Conservation (phyloP, 202 grass and related monocot genomes). For the Elaeis oleifera region DNA sequence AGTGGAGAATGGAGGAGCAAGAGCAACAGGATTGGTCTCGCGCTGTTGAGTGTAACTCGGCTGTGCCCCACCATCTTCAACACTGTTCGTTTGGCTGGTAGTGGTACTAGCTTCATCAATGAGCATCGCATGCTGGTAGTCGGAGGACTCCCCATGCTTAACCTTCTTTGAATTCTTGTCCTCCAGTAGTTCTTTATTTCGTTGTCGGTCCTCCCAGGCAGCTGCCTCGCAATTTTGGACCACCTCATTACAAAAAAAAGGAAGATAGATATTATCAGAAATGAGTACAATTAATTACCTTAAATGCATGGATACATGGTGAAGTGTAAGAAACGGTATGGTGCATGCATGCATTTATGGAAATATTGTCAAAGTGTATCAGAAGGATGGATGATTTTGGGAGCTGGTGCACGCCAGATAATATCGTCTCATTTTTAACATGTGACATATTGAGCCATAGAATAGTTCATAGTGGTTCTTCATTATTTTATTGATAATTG, state of each 20-base stretch:
- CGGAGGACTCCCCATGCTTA: background rate
- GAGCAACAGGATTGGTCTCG: background rate
- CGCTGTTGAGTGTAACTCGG: conserved; percentile 7
- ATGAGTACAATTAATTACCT: background rate
- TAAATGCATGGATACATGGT: background rate
- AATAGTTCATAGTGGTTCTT: too few relatives aligned
- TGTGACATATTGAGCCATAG: too few relatives aligned
- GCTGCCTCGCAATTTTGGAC: conserved; percentile 57
- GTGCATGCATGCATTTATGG: too few relatives aligned
- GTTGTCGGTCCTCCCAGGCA: conserved; percentile 53
- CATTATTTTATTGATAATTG: too few relatives aligned
- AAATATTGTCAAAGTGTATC: too few relatives aligned
- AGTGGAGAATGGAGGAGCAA: conserved; percentile 6
- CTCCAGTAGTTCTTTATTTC: conserved; percentile 64
- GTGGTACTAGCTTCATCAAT: conserved; percentile 7
- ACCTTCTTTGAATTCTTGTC: conserved; percentile 37
- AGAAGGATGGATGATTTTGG: too few relatives aligned
- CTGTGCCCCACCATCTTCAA: background rate
- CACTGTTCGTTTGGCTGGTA: background rate
- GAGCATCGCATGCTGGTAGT: background rate
- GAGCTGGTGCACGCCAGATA: too few relatives aligned
- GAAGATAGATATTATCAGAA: background rate
- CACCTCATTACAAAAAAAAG: conserved; percentile 17
- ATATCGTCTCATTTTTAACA: too few relatives aligned
- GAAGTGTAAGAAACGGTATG: too few relatives aligned